phyloP scores from a whole-genome alignment of 495 filamentous ascomycete species.

The Penicillium lagena region DNA sequence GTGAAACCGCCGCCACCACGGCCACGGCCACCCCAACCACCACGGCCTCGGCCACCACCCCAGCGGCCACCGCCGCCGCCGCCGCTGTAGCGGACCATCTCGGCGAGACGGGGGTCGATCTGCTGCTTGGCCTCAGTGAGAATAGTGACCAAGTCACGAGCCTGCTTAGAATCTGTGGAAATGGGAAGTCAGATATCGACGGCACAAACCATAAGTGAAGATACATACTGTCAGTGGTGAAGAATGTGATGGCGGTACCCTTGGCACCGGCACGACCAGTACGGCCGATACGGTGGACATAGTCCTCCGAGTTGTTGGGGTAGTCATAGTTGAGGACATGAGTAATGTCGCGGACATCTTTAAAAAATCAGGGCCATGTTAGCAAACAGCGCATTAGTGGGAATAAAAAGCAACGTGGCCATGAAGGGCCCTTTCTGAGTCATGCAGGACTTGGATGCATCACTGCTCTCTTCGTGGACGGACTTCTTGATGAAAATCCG shows the following conservation, averaged over 20 bases:
- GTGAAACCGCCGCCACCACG: conserved; percentile 46
- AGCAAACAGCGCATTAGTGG: conserved; percentile 55
- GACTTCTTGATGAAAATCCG: conserved; percentile 51
- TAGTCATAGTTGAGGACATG: conserved; percentile 99
- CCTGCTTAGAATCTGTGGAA: conserved; percentile 80
- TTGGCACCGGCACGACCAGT: conserved; percentile 88
- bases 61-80: conserved; percentile 69
- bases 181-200: conserved; percentile 8
- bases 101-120: conserved; percentile 88
- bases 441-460: conserved; percentile 62
- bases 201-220: conserved; percentile 1
- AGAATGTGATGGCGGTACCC: conserved; percentile 87
- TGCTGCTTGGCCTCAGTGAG: conserved; percentile 97
- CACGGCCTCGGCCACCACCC: conserved; percentile 61
- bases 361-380: conserved; percentile 54
- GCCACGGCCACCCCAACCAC: conserved; percentile 44
- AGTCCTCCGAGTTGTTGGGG: conserved; percentile 99
- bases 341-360: conserved; percentile 99
- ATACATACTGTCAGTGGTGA: conserved; percentile 94
- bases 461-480: conserved; percentile 59
- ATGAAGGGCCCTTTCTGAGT: conserved; percentile 48
- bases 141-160: conserved; percentile 88
- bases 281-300: conserved; percentile 93
- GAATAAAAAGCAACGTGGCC: conserved; percentile 45
- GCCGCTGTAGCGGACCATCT: conserved; percentile 91